Percentiles rank a stretch among this genome's conserved stretches.
phyloP scores from a whole-genome alignment of 2,329 filamentous ascomycete genomes.

The Xylariaceae sp. region DNA sequence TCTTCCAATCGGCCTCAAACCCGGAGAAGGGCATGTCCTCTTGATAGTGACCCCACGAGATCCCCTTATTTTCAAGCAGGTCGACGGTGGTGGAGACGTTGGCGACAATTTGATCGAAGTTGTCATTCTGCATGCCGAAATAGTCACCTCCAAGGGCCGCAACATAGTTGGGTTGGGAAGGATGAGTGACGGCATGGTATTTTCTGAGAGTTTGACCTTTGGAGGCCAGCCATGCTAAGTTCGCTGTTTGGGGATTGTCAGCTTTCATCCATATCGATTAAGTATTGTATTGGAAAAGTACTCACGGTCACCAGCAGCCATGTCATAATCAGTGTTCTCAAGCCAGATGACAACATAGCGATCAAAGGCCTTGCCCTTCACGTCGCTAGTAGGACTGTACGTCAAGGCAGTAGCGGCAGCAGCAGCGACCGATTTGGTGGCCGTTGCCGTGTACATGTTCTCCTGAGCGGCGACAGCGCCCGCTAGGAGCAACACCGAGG shows the following conservation, averaged over 20 bases:
- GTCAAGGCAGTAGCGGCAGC: constrained; percentile 59
- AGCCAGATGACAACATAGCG: constrained; percentile 71
- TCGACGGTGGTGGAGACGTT: constrained; percentile 68
- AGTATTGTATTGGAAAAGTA: constrained; percentile 13
- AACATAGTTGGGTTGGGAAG: constrained; percentile 73
- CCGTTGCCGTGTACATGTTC: constrained; percentile 48
- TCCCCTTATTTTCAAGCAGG: constrained; percentile 59
- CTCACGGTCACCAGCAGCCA: constrained; percentile 59
- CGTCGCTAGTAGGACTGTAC: constrained; percentile 55
- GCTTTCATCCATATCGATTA: background rate
- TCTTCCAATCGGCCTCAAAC: constrained; percentile 64
- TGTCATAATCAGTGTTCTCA: constrained; percentile 69
- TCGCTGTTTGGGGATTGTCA: constrained; percentile 34
- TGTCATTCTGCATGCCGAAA: constrained; percentile 68
- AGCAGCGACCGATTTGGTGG: constrained; percentile 45
- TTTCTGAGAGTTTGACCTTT: constrained; percentile 60
- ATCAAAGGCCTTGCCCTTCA: constrained; percentile 69
- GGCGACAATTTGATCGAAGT: constrained; percentile 52
- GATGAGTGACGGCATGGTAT: constrained; percentile 63
- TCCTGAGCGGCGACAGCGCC: constrained; percentile 15
- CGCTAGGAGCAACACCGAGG: constrained; percentile 21
- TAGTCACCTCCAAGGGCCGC: constrained; percentile 66
- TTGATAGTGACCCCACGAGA: constrained; percentile 70
- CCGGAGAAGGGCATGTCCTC: constrained; percentile 75
- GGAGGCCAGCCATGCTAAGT: constrained; percentile 53